Evolutionary conservation across 2,329 filamentous ascomycete genomes (phyloP).

Genomic region (Gnomoniopsis sp.): DNA sequence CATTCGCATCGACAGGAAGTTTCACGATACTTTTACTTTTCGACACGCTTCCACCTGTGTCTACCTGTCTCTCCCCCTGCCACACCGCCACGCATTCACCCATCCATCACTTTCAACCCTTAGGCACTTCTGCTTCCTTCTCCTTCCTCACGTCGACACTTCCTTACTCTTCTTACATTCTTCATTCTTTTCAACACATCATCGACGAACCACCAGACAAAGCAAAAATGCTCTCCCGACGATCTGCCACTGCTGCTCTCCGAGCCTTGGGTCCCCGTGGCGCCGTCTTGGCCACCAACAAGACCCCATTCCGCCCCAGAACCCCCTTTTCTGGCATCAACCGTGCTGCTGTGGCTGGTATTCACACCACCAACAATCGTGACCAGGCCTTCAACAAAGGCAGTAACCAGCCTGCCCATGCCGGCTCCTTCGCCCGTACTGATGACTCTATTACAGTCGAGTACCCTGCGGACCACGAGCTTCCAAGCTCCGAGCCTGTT

Average conservation of each 20-base stretch:
- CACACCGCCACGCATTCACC: not conserved
- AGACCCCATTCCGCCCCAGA: not conserved
- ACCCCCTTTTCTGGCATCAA: not conserved
- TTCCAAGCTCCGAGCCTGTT: conserved; percentile 68
- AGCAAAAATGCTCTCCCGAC: conserved; percentile 8
- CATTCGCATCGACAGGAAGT: not conserved
- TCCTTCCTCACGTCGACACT: not conserved
- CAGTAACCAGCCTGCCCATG: conserved; percentile 28
- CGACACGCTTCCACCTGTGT: not conserved
- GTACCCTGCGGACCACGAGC: conserved; percentile 70
- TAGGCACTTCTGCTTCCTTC: no score
- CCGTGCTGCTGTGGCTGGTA: not conserved
- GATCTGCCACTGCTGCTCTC: conserved; percentile 5
- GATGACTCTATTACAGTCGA: conserved; percentile 75
- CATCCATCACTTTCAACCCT: not conserved
- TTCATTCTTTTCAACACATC: not conserved
- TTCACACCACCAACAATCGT: conserved; percentile 14
- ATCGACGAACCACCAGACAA: not conserved
- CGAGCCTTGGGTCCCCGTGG: conserved; percentile 1
- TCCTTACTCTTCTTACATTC: not conserved
- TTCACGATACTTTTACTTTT: not conserved
- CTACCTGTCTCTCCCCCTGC: not conserved
- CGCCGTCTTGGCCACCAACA: not conserved
- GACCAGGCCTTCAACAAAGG: conserved; percentile 24
- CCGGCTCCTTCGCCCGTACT: conserved; percentile 72